Evolutionary conservation across 1,139 yeast genomes (phyloP).

Genomic region (Magnusiomyces suaveolens): DNA sequence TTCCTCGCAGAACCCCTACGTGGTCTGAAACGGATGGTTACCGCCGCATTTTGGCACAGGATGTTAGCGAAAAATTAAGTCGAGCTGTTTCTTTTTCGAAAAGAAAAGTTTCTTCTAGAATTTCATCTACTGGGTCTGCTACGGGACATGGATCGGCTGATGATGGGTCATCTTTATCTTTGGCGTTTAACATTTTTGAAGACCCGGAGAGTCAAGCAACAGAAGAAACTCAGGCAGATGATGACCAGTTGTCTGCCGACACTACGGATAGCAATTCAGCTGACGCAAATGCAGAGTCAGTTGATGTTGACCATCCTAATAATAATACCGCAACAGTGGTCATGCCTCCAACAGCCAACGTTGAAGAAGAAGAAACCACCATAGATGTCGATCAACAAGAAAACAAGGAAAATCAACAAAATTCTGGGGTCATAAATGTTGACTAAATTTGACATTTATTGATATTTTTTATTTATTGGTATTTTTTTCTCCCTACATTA

Average conservation of each 20-base stretch:
- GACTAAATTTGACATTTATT: no score
- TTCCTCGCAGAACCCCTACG: not conserved
- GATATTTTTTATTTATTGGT: no score
- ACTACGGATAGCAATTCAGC: not conserved
- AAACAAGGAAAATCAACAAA: not conserved
- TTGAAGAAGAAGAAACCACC: not conserved
- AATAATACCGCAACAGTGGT: not conserved
- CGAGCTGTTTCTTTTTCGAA: not conserved
- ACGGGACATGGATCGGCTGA: not conserved
- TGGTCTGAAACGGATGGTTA: not conserved
- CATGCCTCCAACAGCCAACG: not conserved
- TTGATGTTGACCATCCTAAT: no score
- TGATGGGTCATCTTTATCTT: not conserved
- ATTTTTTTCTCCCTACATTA: no score
- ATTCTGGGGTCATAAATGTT: not conserved
- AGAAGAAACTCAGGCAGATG: not conserved
- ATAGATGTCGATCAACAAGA: not conserved
- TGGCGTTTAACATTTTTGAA: not conserved
- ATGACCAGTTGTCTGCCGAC: not conserved
- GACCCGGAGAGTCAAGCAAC: not conserved
- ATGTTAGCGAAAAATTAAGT: not conserved
- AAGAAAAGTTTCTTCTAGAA: not conserved
- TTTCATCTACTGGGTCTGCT: not conserved
- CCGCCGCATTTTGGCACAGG: not conserved
- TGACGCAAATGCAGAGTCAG: not conserved